phyloP scores from a whole-genome alignment of 306 rosid genomes.

The Lathyrus aphaca region DNA sequence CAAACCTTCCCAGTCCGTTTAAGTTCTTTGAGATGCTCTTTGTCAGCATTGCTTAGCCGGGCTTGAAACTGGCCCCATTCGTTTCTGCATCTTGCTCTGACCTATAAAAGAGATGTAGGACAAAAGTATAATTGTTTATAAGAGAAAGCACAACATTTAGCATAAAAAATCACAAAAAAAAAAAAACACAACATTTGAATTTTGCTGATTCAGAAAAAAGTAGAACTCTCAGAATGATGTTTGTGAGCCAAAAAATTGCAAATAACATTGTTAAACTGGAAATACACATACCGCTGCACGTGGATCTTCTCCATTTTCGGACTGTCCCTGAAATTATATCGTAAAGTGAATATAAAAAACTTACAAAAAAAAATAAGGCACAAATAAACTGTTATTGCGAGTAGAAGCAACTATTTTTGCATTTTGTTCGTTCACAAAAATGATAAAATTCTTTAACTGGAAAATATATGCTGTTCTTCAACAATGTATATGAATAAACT shows the following conservation, averaged over 20 bases:
- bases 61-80: slow-evolving; percentile 93
- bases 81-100: slow-evolving; percentile 77
- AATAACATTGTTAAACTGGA: slow-evolving; percentile 15
- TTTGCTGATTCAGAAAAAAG: no score
- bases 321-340: slow-evolving; percentile 62
- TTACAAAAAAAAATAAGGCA: slow-evolving; percentile 19
- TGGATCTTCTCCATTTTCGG: slow-evolving; percentile 65
- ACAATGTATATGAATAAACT: background rate
- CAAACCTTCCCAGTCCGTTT: slow-evolving; percentile 45
- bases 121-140: background rate
- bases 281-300: slow-evolving; percentile 72
- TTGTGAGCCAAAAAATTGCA: slow-evolving; percentile 6
- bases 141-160: background rate
- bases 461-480: slow-evolving; percentile 6
- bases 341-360: slow-evolving; percentile 20
- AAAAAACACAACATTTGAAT: no score
- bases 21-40: slow-evolving; percentile 48
- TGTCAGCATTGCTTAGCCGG: slow-evolving; percentile 77
- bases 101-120: slow-evolving; percentile 64
- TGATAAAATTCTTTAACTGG: background rate
- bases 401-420: slow-evolving; percentile 14
- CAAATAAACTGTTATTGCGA: slow-evolving; percentile 9
- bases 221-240: no score
- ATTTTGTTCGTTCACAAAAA: slow-evolving; percentile 1
- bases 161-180: background rate